Conservation (phyloP, 2,329 filamentous ascomycete species). For the Hypoxylon sp. region DNA sequence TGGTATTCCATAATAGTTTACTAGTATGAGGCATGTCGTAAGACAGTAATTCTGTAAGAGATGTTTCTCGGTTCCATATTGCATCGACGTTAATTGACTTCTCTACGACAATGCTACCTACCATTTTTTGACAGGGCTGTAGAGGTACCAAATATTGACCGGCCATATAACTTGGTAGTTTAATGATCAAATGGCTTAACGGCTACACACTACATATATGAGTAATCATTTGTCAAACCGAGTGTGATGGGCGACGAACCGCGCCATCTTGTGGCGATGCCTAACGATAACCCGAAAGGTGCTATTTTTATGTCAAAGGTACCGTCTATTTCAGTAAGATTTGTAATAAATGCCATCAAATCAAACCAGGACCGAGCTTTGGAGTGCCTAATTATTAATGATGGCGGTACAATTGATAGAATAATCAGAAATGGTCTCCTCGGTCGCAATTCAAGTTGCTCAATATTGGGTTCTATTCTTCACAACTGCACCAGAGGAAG, state of each 20-base stretch:
- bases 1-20: not conserved
- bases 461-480: not conserved
- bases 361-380: not conserved
- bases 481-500: not conserved
- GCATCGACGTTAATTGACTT: not conserved
- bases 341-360: slow-evolving; percentile 1
- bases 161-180: not conserved
- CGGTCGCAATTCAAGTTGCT: slow-evolving; percentile 1
- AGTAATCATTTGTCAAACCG: slow-evolving; percentile 13
- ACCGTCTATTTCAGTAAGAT: not conserved
- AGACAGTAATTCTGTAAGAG: not conserved
- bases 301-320: not conserved
- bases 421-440: slow-evolving; percentile 38
- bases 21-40: not conserved
- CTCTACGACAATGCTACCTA: not conserved
- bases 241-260: not conserved
- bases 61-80: not conserved
- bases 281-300: not conserved
- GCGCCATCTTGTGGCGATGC: not conserved
- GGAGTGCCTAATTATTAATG: slow-evolving; percentile 22
- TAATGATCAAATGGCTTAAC: not conserved
- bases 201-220: not conserved
- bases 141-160: not conserved
- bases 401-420: slow-evolving; percentile 33
- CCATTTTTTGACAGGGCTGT: not conserved